phyloP scores from a whole-genome alignment of 495 filamentous ascomycete species.

The Achaetomiella virescens region DNA sequence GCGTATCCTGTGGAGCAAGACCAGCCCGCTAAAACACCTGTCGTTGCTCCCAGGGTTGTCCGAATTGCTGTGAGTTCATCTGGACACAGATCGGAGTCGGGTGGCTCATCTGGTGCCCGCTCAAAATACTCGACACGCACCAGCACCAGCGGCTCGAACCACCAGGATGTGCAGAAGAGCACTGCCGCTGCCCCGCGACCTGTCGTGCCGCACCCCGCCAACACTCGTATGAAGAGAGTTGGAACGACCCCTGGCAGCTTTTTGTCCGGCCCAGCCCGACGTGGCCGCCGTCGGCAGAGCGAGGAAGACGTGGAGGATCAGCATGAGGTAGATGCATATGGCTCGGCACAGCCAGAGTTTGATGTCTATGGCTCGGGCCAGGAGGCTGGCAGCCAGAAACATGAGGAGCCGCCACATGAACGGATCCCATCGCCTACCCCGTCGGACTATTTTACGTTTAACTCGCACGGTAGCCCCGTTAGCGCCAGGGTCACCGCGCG shows the following conservation, averaged over 20 bases:
- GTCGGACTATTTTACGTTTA: constrained; percentile 33
- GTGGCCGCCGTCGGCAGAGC: constrained; percentile 66
- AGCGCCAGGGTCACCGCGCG: constrained; percentile 33
- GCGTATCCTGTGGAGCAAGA: constrained; percentile 23
- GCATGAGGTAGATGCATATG: constrained; percentile 30
- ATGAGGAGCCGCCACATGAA: constrained; percentile 24
- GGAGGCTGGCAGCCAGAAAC: constrained; percentile 33
- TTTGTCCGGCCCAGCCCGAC: constrained; percentile 65
- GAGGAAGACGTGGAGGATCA: constrained; percentile 56
- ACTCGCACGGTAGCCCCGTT: constrained; percentile 41
- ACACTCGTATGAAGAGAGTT: constrained; percentile 68
- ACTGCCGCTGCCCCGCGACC: constrained; percentile 39
- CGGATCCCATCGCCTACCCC: constrained; percentile 33
- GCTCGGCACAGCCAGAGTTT: constrained; percentile 31
- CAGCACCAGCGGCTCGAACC: constrained; percentile 35
- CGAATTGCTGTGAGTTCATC: constrained; percentile 48
- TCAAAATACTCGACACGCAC: constrained; percentile 29
- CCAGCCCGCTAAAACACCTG: constrained; percentile 54
- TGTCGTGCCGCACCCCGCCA: constrained; percentile 48
- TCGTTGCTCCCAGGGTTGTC: constrained; percentile 57
- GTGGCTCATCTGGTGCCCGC: constrained; percentile 36
- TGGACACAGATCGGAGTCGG: constrained; percentile 31
- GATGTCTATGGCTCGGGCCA: constrained; percentile 29
- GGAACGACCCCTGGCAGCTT: constrained; percentile 66
- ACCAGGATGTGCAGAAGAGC: constrained; percentile 20